Evolutionary conservation across 164 flowering plant genomes (phyloP).

Genomic region (Tetrastigma voinierianum): DNA sequence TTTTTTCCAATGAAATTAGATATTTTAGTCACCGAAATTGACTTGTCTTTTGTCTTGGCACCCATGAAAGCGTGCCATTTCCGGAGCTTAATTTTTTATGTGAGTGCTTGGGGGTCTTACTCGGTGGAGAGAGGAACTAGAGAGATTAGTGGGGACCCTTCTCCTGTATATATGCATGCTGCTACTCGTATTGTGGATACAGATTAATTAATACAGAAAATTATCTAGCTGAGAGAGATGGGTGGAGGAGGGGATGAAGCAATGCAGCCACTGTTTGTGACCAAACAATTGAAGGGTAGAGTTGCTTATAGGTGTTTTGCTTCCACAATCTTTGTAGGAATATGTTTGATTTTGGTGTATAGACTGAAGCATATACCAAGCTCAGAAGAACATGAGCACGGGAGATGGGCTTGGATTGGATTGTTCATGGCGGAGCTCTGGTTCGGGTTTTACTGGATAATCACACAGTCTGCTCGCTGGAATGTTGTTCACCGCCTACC

Average conservation of each 20-base stretch:
- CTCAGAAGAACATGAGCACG: constrained; percentile 2
- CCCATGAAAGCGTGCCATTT: no score
- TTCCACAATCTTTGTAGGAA: constrained; percentile 12
- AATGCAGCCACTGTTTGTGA: constrained; percentile 18
- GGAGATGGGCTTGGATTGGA: constrained; percentile 28
- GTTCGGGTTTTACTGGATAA: constrained; percentile 31
- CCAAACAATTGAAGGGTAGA: constrained; percentile 19
- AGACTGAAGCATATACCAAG: constrained; percentile 22
- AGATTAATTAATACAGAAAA: no score
- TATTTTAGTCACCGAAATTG: no score
- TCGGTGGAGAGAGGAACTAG: no score
- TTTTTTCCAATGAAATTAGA: no score
- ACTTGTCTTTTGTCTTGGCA: no score
- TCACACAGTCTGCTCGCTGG: constrained; percentile 30
- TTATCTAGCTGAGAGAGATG: not conserved
- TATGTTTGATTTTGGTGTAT: constrained; percentile 18
- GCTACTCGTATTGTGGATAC: not conserved
- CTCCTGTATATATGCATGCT: not conserved
- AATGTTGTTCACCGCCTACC: constrained; percentile 18
- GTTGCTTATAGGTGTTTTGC: constrained; percentile 7
- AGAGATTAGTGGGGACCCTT: no score
- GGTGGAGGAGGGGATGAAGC: not conserved
- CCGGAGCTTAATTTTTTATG: no score
- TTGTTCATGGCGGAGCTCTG: constrained; percentile 28
- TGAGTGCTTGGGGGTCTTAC: no score